Evolutionary conservation across 306 rosid genomes (phyloP), one percentile per base, ranked within the genome.

Genomic region (Prunus armeniaca): DNA sequence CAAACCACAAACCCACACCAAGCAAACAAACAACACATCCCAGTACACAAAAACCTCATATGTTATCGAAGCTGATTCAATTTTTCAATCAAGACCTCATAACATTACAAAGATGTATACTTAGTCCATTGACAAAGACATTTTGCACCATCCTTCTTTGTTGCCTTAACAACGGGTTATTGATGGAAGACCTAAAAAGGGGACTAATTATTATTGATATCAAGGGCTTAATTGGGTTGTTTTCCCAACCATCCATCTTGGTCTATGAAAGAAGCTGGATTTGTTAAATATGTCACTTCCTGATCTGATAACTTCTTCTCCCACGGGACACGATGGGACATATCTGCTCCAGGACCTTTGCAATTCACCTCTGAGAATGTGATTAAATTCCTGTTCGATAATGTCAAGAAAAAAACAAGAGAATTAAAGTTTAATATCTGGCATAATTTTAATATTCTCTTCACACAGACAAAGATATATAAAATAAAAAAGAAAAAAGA

Each of bases 161-260:
- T 34, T 32, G 38, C 7, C 38, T 32, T 34, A 34, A 34, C 41
- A 1, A 34, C 8, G 0, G 41, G 8, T 34, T 34, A 34, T 34
- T 34, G 8, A 34, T 34, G 41, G 41, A 34, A 34, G 41, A 34
- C 41, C 4, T 18, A 4, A 12, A 12, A 13, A 49, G 13, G 15
- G 52, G 3, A 49, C 17, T 15, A 18, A 5, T 52, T 18, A 52
- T 52, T 52, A 52, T 52, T 52, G 57, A 52, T 52, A 49, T 11
- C 13, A 52, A 17, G 57, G 3, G 25, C 12, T 28, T 57, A 47
- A 3, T n/a, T 43, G 9, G 65, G 76, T 54, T 71, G 69, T 9
- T 67, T 51, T 66, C 60, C 67, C 12, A 76, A n/a, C 75, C 81
- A 81, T 30, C 70, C 75, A 3, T 76, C 78, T 57, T 76, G 69